Evolutionary conservation across 495 filamentous ascomycete genomes (phyloP), one percentile per base, ranked within the genome.

Genomic region (Xylaria palmicola): DNA sequence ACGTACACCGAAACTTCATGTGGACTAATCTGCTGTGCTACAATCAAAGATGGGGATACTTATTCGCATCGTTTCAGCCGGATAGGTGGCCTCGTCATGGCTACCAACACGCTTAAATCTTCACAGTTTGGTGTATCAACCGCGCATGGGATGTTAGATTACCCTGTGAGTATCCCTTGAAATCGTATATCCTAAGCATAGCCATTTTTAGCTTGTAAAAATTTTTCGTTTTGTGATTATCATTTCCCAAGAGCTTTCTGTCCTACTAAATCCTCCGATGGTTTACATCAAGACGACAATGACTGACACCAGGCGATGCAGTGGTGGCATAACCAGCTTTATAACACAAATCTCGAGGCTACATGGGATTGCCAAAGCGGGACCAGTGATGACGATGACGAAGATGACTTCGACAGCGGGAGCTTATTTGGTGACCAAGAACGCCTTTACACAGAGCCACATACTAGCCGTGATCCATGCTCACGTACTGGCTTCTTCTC

Each of bases 81-180:
- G 8, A 50, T 50, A 15, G 47, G 47, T 4, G 47, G 47, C 17
- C 47, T 50, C 1, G 26, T 50, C 7, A 29, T 24, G 17, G 29
- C 29, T 6, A 50, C 47, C 5, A 32, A 50, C 29, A 50, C 47
- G 17, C 47, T 50, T 17, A 32, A 15, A 10, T 50, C 47, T n/a
- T 50, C 47, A n/a, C 47, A 50, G 47, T 50, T 29, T 32, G 47
- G 47, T 20, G 29, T 50, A 6, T 50, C 47, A 32, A 50, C 47
- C 24, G 47, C 47, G 3, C 47, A 50, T n/a, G 47, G 47, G 29
- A 50, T 50, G 24, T 20, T 50, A 13, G 47, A 50, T 50, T 24
- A 50, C 13, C 47, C 47, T 17, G 40, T 43, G 22, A 43, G 40
- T 8, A 0, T 13, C n/a, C 24, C 26, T 50, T 2, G 24, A 6